Evolutionary conservation across 2,329 filamentous ascomycete genomes (phyloP).

Genomic region (Talaromyces albobiverticillius): DNA sequence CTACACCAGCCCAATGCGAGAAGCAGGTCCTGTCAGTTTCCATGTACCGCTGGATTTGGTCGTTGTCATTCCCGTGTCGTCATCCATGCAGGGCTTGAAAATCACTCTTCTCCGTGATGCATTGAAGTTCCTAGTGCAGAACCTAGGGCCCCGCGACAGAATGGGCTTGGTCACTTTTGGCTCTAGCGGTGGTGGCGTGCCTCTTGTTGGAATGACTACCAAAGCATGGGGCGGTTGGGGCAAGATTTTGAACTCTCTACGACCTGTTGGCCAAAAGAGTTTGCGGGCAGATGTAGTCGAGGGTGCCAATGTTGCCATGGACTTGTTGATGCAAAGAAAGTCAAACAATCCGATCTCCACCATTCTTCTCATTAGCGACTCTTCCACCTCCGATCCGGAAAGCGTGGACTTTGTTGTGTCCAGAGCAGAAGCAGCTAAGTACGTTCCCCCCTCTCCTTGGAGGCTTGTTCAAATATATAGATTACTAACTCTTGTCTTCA

Average conservation of each 20-base stretch:
- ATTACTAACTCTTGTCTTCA: background rate
- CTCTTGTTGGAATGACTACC: conserved; percentile 96
- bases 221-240: conserved; percentile 92
- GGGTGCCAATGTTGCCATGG: conserved; percentile 97
- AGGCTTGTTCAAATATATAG: background rate
- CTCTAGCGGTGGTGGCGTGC: conserved; percentile 86
- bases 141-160: conserved; percentile 84
- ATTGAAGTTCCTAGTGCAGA: conserved; percentile 85
- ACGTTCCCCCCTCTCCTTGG: conserved; percentile 44
- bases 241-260: conserved; percentile 80
- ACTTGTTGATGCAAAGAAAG: conserved; percentile 95
- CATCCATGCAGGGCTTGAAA: conserved; percentile 99
- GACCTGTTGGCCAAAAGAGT: conserved; percentile 94
- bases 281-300: conserved; percentile 95
- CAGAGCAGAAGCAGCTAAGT: conserved; percentile 93
- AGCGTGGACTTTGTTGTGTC: conserved; percentile 98
- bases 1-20: conserved; percentile 69
- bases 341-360: conserved; percentile 92
- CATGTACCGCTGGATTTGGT: conserved; percentile 95
- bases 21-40: conserved; percentile 51
- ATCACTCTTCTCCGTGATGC: conserved; percentile 91
- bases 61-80: conserved; percentile 93
- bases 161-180: conserved; percentile 98
- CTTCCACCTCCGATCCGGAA: conserved; percentile 87
- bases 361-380: conserved; percentile 96